A percentile compares a stretch with the other conserved stretches of the same genome.
Conservation (phyloP, 1,284 basidiomycete genomes). For the Bondarzewia mesenterica region DNA sequence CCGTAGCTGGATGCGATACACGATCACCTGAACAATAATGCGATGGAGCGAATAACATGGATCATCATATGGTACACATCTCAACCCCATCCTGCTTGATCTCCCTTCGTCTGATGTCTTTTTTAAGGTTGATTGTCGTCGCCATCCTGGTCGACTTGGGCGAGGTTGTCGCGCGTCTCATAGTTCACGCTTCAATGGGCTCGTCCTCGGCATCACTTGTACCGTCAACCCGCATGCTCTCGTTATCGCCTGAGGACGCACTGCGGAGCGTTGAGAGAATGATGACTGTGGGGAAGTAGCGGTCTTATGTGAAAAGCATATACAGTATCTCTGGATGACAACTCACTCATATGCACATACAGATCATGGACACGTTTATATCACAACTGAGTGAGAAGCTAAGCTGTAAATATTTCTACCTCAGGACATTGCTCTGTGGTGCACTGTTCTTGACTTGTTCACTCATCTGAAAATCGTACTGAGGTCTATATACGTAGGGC, state of each 20-base stretch:
- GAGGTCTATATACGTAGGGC: too few relatives aligned
- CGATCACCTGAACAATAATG: conserved; percentile 85
- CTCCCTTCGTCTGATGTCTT: not conserved
- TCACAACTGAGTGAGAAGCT: too few relatives aligned
- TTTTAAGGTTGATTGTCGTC: not conserved
- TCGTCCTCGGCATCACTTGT: not conserved
- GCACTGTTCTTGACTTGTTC: too few relatives aligned
- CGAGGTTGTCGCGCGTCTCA: conserved; percentile 1
- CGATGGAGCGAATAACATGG: conserved; percentile 93
- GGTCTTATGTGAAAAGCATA: too few relatives aligned
- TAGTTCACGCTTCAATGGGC: not conserved
- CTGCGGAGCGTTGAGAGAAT: not conserved
- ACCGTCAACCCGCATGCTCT: not conserved
- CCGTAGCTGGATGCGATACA: conserved; percentile 88
- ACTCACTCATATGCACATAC: too few relatives aligned
- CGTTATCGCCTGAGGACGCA: not conserved
- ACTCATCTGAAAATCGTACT: too few relatives aligned
- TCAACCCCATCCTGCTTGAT: not conserved
- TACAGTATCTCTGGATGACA: too few relatives aligned
- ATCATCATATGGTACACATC: conserved; percentile 81
- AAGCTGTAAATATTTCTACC: too few relatives aligned
- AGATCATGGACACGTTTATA: too few relatives aligned
- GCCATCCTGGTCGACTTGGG: conserved; percentile 1
- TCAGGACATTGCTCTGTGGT: too few relatives aligned
- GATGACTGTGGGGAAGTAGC: too few relatives aligned